Conservation (phyloP, 371 early-diverging fungal species). For the Capillidium heterosporum region DNA sequence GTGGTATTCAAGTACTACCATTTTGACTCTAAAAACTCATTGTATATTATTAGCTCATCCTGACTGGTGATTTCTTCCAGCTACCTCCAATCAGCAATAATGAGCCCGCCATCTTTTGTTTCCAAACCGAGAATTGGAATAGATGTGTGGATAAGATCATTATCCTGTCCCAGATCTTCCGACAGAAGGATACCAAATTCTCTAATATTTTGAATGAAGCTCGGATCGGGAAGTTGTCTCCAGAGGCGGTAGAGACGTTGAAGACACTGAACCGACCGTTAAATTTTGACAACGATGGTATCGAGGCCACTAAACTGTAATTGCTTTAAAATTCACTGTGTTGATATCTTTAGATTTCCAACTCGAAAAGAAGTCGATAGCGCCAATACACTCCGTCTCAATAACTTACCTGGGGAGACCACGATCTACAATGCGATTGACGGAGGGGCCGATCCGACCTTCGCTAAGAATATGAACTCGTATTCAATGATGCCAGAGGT, state of each 20-base stretch:
- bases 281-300: slow-evolving; percentile 24
- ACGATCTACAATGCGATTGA: slow-evolving; percentile 17
- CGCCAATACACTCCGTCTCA: slow-evolving; percentile 37
- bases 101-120: slow-evolving; percentile 30
- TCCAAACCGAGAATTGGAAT: slow-evolving; percentile 52
- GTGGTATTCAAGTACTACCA: slow-evolving; percentile 61
- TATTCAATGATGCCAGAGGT: slow-evolving; percentile 25
- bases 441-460: slow-evolving; percentile 12
- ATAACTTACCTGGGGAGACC: slow-evolving; percentile 20
- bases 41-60: slow-evolving; percentile 26
- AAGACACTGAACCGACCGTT: slow-evolving; percentile 26
- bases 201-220: slow-evolving; percentile 43
- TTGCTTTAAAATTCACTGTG: background rate
- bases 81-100: slow-evolving; percentile 56
- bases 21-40: background rate
- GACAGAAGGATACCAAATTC: slow-evolving; percentile 33
- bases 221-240: slow-evolving; percentile 34
- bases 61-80: slow-evolving; percentile 85
- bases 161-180: slow-evolving; percentile 27
- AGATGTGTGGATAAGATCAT: slow-evolving; percentile 23
- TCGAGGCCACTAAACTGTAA: slow-evolving; percentile 65
- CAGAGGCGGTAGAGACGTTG: slow-evolving; percentile 22
- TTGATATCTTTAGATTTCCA: slow-evolving; percentile 22
- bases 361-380: slow-evolving; percentile 45
- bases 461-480: slow-evolving; percentile 15